Evolutionary conservation across 1,139 yeast genomes (phyloP), one percentile per base, ranked within the genome.

Genomic region (Debaryomyces sp.): DNA sequence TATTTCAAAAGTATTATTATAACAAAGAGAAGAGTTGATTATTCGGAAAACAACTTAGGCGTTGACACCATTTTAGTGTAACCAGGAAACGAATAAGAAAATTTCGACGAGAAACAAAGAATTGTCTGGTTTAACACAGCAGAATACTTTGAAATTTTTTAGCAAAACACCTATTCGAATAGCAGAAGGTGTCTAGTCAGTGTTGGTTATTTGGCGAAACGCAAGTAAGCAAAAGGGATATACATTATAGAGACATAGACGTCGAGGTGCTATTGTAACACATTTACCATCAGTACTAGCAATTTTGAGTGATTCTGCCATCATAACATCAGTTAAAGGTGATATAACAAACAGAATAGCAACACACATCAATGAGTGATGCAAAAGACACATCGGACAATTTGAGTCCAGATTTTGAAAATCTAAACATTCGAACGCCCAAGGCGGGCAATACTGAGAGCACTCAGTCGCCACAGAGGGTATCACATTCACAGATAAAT

Each of bases 401-500:
- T 12, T 32, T 44, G 15, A 33, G 23, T 30, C 29, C 33, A 10
- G 39, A 29, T 8, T 22, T 44, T 18, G 39, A 38, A 15, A 44
- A 44, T 5, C 23, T 44, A 26, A 21, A 26, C 13, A 17, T 44
- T 21, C 33, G 34, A 23, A 34, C 45, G 24, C 35, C 46, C 12
- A 39, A 15, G 24, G 32, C 22, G 36, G 21, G 33, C 17, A 29
- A 37, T 15, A 22, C 26, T 36, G 37, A n/a, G 18, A 51, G 12
- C 22, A 23, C 46, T 3, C 54, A 37, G 42, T 46, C 54, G 5
- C 54, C 56, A 4, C 52, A 55, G 9, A 40, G 52, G 1, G 36
- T 57, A 5, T 40, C 58, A 9, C 68, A 61, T 29, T 59, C 70
- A 8, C 75, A 68, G 45, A 54, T 75, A 18, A 85, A 79, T 61